Evolutionary conservation across 768 basidiomycete species (phyloP).

Genomic region (Chalciporus chontae): DNA sequence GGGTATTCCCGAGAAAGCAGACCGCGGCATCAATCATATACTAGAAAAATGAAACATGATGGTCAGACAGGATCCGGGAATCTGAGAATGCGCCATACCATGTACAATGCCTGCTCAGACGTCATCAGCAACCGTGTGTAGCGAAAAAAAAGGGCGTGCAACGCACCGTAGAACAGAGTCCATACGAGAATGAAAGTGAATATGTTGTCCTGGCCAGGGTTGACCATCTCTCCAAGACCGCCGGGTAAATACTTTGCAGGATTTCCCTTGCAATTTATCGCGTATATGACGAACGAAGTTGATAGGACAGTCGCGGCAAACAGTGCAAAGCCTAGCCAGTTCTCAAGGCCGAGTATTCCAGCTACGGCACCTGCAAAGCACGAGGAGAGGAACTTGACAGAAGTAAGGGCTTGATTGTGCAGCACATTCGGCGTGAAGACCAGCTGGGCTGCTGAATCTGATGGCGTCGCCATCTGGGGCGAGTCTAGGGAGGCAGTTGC

Average conservation of each 20-base stretch:
- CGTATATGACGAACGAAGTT: conserved; percentile 61
- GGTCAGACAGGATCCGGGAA: conserved; percentile 10
- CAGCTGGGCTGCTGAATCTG: conserved; percentile 52
- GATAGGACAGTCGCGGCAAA: conserved; percentile 67
- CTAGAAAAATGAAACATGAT: conserved; percentile 23
- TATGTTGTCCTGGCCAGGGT: conserved; percentile 86
- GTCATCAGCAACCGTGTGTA: conserved; percentile 1
- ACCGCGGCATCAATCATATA: conserved; percentile 35
- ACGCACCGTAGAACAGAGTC: conserved; percentile 89
- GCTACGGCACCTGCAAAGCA: conserved; percentile 87
- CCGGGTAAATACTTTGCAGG: conserved; percentile 62
- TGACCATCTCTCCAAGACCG: conserved; percentile 65
- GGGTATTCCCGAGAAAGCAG: neutral
- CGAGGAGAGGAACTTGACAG: conserved; percentile 75
- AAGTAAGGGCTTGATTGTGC: conserved; percentile 57
- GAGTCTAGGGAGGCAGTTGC: neutral
- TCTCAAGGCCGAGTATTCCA: conserved; percentile 86
- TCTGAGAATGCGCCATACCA: conserved; percentile 30
- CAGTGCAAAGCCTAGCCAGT: conserved; percentile 76
- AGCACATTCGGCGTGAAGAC: conserved; percentile 66
- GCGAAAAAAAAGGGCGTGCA: neutral
- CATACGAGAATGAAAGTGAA: conserved; percentile 91
- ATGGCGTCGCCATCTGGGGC: conserved; percentile 42
- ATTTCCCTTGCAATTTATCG: conserved; percentile 67
- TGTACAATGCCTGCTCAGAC: conserved; percentile 42